Evolutionary conservation across 768 basidiomycete species (phyloP).

Genomic region (Xerocomus spinulosus): DNA sequence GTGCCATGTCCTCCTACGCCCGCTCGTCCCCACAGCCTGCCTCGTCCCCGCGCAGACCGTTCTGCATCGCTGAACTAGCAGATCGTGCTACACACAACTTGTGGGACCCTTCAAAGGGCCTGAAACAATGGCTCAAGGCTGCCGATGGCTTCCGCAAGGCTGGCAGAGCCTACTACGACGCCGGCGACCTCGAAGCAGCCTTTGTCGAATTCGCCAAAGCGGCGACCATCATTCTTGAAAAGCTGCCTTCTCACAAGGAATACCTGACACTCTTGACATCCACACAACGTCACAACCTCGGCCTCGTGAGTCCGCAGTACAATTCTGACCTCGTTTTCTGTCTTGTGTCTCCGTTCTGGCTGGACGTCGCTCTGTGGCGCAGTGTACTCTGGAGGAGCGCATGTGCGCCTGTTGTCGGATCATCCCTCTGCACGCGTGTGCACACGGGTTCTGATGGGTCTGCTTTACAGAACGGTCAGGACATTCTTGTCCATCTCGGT

Average conservation of each 20-base stretch:
- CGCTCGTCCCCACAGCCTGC: slow-evolving; percentile 15
- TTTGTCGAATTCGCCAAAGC: slow-evolving; percentile 71
- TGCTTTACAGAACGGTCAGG: slow-evolving; percentile 60
- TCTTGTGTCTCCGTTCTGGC: slow-evolving; percentile 6
- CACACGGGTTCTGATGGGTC: slow-evolving; percentile 12
- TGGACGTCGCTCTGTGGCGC: background rate
- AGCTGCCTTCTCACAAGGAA: slow-evolving; percentile 67
- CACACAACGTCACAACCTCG: slow-evolving; percentile 63
- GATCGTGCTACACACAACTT: slow-evolving; percentile 51
- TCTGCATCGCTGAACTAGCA: slow-evolving; percentile 63
- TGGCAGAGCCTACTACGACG: slow-evolving; percentile 43
- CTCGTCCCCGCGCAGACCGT: slow-evolving; percentile 38
- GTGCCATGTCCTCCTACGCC: slow-evolving; percentile 20
- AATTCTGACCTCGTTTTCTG: background rate
- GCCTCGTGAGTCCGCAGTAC: slow-evolving; percentile 51
- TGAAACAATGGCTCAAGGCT: slow-evolving; percentile 63
- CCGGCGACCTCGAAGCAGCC: slow-evolving; percentile 61
- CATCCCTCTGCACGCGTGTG: background rate
- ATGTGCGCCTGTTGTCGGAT: background rate
- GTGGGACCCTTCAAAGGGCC: slow-evolving; percentile 53
- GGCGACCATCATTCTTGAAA: slow-evolving; percentile 75
- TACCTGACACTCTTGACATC: slow-evolving; percentile 51
- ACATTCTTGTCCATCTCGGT: slow-evolving; percentile 63
- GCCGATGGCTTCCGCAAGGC: slow-evolving; percentile 60
- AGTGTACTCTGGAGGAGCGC: background rate